These are phyloP conservation scores for Mycena filopes DNA, from an alignment of 768 basidiomycete species.

Conservation along the genomic window DNA sequence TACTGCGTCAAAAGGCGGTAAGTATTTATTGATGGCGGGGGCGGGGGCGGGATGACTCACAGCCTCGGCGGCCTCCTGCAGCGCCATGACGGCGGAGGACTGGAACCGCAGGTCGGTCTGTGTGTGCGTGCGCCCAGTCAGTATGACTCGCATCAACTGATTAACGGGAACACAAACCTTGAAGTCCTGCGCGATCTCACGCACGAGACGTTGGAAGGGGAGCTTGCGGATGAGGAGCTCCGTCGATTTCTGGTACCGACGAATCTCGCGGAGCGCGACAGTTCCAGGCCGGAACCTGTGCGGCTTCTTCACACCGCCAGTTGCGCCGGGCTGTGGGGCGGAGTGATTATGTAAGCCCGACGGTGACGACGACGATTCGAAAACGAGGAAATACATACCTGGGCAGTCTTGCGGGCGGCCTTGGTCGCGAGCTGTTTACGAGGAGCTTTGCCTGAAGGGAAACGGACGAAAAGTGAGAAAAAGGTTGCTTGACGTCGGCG, in stretches of 20 bases:
- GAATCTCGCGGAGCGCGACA: constrained; percentile 27
- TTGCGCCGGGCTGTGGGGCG: constrained; percentile 18
- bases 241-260: constrained; percentile 25
- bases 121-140: neutral
- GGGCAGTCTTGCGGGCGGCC: constrained; percentile 59
- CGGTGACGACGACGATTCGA: neutral
- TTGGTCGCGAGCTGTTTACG: constrained; percentile 67
- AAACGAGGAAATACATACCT: constrained; percentile 32
- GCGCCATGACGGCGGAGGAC: constrained; percentile 28
- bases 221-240: constrained; percentile 31
- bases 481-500: constrained; percentile 28
- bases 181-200: constrained; percentile 31
- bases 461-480: constrained; percentile 36
- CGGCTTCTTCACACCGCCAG: constrained; percentile 34
- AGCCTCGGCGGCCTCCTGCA: constrained; percentile 27
- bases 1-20: neutral
- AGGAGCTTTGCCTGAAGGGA: constrained; percentile 58
- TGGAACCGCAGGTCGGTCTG: constrained; percentile 30
- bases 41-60: neutral
- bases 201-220: constrained; percentile 29
- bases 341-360: constrained; percentile 3
- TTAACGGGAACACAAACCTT: constrained; percentile 8
- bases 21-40: neutral
- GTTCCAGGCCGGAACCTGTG: constrained; percentile 29
- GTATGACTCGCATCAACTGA: neutral